These are phyloP conservation scores for Diplodia sapinea DNA, from an alignment of 2,329 filamentous ascomycete genomes.

Conservation along the genomic window DNA sequence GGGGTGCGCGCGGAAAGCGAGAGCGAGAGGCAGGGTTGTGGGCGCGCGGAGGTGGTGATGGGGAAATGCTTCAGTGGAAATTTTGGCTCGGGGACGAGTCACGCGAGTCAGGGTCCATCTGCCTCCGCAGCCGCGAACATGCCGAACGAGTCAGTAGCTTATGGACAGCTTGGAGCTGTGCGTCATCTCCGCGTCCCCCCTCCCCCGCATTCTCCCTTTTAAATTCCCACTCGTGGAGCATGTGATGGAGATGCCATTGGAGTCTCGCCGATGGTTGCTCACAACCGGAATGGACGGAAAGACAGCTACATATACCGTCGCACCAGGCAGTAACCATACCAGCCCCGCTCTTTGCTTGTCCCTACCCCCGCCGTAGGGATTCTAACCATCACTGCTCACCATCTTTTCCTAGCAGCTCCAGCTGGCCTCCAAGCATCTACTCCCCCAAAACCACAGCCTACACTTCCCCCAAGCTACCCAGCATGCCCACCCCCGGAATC, in stretches of 20 bases:
- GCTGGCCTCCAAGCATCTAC: neutral
- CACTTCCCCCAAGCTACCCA: neutral
- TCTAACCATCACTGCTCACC: too few relatives aligned
- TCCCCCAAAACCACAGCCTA: neutral
- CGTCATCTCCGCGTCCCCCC: neutral
- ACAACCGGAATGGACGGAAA: neutral
- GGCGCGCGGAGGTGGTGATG: slow-evolving; percentile 2
- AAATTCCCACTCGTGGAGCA: neutral
- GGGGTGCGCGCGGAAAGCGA: neutral
- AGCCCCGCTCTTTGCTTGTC: slow-evolving; percentile 1
- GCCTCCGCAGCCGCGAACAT: too few relatives aligned
- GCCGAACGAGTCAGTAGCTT: neutral
- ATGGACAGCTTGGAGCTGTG: neutral
- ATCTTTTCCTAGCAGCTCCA: too few relatives aligned
- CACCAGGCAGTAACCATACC: neutral
- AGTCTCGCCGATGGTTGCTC: neutral
- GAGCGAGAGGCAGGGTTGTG: neutral
- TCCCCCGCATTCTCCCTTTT: neutral
- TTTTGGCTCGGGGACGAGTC: slow-evolving; percentile 20
- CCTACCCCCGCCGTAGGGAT: neutral
- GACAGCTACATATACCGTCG: neutral
- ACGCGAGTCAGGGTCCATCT: neutral
- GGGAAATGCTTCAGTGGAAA: slow-evolving; percentile 17
- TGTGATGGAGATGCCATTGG: neutral
- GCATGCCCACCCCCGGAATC: slow-evolving; percentile 23